Evolutionary conservation across 352 stramenopile species (phyloP), one percentile per base, ranked within the genome.

Genomic region (Globisporangium abappressorium): DNA sequence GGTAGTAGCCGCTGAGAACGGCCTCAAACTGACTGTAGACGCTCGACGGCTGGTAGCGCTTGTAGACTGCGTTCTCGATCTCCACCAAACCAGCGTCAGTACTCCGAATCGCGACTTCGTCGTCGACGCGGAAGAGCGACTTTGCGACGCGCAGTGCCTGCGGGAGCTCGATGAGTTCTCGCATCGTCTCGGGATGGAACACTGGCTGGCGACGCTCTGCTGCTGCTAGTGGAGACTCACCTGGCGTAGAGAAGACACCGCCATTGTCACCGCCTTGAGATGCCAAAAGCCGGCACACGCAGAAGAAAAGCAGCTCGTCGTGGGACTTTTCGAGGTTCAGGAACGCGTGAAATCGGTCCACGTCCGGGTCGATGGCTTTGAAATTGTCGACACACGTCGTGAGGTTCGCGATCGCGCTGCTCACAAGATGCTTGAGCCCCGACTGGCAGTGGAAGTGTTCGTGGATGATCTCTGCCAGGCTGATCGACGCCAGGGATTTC

Each of bases 381-480:
- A 91, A 90, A 22, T 65, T 58, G 3, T 77, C 71, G n/a, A 89
- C 54, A 28, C 64, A 71, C 0, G 64, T 63, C 3, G 66, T 6
- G 15, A 91, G 43, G 33, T 73, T 79, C 1, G 57, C 53, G 36
- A 85, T 63, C 3, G 82, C 75, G 5, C 69, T 68, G n/a, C 89
- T 78, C 3, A 90, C 77, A n/a, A 94, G 66, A 9, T 76, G 72
- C 26, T 67, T 73, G 6, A 94, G 71, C 0, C 85, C 85, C 5
- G 86, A 65, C 24, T 88, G 77, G 67, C 79, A 90, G 9, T 80
- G 79, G 34, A 89, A 94, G 73, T 94, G 85, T 60, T 91, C 75
- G 18, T 68, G 76, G 18, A 79, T 71, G 30, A 90, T 74, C 5
- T 70, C 62, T 0, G 69, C 36, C 4, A 92, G 62, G 28, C 73